Evolutionary conservation across 2,329 filamentous ascomycete species (phyloP), one percentile per base, ranked within the genome.

Genomic region (Trichoderma asperellum): DNA sequence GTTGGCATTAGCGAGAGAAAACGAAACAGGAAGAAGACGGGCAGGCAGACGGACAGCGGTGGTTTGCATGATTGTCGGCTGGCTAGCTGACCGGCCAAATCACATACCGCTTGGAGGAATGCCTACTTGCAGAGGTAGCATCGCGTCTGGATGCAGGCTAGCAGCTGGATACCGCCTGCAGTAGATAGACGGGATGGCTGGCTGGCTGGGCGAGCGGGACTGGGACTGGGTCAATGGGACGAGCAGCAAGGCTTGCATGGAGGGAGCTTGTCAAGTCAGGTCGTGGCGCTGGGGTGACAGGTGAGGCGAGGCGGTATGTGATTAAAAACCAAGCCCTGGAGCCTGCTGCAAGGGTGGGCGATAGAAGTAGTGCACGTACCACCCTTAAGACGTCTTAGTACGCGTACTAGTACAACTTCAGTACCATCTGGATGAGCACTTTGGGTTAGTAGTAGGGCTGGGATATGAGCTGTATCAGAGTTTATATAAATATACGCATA

Each of bases 251-350:
- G 63, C 63, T 47, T 57, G 62, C 62, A 43, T 65, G 62, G 62
- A 57, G 62, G 21, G 40, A 43, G 40, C 40, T 57, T 66, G 63
- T 66, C 63, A 43, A 66, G 53, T 58, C 53, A 47, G 62, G 62
- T 57, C 53, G 63, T 57, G 57, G 63, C 63, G 63, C 60, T 55
- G 63, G 37, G 32, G 63, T 66, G 63, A 66, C 63, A 58, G 63
- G 63, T 66, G 63, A 66, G 63, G 63, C 53, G 63, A 66, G 63
- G 63, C 63, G 63, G 40, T 43, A 43, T 43, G 63, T 66, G 63
- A 66, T 66, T 66, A 65, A 65, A 60, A 47, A 21, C 24, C 63
- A 66, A 58, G 53, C 63, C 63, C 63, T 49, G 63, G 63, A 21
- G 40, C 43, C 18, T 18, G 14, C 35, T 43, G 18, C 40, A 43